Percentiles rank a stretch among this genome's conserved stretches.
Conservation (phyloP, 2,329 filamentous ascomycete species). For the Paecilomyces sp. region DNA sequence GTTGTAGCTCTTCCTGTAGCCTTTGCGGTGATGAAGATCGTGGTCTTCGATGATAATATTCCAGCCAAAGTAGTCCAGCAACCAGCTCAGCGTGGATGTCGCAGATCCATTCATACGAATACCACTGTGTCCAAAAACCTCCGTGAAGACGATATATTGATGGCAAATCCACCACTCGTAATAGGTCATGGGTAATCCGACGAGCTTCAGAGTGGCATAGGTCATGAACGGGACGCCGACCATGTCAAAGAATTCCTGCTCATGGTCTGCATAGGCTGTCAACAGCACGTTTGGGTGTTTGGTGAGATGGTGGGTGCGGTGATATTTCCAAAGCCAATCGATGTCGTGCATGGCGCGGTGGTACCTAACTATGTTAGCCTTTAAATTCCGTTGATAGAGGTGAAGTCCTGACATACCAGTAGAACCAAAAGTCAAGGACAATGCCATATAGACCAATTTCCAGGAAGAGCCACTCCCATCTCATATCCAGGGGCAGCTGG, state of each 20-base stretch:
- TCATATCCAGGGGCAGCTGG: background rate
- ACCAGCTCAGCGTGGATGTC: slow-evolving; percentile 25
- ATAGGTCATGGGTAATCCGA: background rate
- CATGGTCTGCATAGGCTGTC: background rate
- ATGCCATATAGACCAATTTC: background rate
- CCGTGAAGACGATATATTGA: background rate
- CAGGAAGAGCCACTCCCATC: background rate
- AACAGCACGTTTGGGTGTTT: background rate
- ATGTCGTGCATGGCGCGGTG: too few species aligned
- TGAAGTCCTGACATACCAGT: background rate
- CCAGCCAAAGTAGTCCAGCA: slow-evolving; percentile 24
- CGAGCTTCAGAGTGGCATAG: background rate
- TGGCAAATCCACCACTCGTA: background rate
- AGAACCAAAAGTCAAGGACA: background rate
- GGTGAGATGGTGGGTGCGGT: background rate
- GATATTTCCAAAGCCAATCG: background rate
- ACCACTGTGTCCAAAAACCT: slow-evolving; percentile 16
- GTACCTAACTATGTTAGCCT: background rate
- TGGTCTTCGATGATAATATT: slow-evolving; percentile 40
- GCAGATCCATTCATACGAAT: background rate
- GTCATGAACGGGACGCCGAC: background rate
- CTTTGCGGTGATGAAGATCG: slow-evolving; percentile 32
- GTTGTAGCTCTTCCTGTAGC: slow-evolving; percentile 32
- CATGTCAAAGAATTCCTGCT: slow-evolving; percentile 5
- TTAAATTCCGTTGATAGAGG: background rate